Percentiles rank a stretch among this genome's conserved stretches.
Conservation (phyloP, 371 early-diverging fungal species). For the Syncephalastrum monosporum region DNA sequence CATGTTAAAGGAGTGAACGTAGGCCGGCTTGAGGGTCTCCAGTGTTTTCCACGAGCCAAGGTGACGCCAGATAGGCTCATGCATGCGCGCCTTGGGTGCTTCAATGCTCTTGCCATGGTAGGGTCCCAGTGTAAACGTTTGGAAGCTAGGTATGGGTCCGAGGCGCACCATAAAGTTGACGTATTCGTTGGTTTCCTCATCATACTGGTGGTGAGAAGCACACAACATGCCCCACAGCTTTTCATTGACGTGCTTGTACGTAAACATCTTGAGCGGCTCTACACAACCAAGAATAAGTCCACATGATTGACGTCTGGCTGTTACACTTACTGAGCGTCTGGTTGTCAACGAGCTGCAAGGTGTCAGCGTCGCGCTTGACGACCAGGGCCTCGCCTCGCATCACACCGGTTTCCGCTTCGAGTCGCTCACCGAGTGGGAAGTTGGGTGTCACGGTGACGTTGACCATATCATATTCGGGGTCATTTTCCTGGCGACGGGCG, state of each 20-base stretch:
- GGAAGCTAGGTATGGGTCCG: constrained; percentile 45
- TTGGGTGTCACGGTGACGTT: constrained; percentile 66
- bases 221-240: constrained; percentile 47
- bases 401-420: constrained; percentile 38
- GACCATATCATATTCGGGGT: constrained; percentile 56
- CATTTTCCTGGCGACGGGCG: constrained; percentile 27
- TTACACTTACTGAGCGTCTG: constrained; percentile 34
- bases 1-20: constrained; percentile 63
- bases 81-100: constrained; percentile 22
- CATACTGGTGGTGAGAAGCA: constrained; percentile 52
- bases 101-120: constrained; percentile 20
- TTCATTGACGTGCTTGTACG: constrained; percentile 49
- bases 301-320: too few species aligned
- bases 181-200: constrained; percentile 49
- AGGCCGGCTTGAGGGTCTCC: constrained; percentile 46
- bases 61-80: constrained; percentile 46
- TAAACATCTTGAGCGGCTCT: constrained; percentile 53
- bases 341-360: constrained; percentile 58
- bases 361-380: constrained; percentile 58
- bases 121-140: constrained; percentile 31
- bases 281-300: not conserved
- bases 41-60: constrained; percentile 45
- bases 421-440: constrained; percentile 47
- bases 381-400: constrained; percentile 39
- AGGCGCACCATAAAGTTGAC: constrained; percentile 50